Percentiles rank a stretch among this genome's conserved stretches.
Evolutionary conservation across 1,284 basidiomycete genomes (phyloP).

Genomic region (Malassezia japonica): DNA sequence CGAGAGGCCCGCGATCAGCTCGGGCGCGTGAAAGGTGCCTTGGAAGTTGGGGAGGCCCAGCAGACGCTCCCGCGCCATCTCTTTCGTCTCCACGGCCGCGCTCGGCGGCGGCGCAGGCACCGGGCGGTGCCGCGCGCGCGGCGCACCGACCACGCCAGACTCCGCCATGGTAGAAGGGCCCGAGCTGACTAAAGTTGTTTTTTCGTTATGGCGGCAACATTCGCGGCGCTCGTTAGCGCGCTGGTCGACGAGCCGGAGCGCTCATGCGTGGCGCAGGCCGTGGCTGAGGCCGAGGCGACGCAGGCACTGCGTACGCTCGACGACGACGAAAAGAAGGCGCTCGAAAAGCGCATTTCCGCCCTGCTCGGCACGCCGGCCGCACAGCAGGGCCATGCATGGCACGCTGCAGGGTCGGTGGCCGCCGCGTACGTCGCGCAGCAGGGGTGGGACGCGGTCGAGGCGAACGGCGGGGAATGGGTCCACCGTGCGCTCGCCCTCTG

Average conservation of each 20-base stretch:
- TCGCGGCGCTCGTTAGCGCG: background rate
- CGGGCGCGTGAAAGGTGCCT: constrained; percentile 80
- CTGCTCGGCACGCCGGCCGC: background rate
- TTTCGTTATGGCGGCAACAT: too few species aligned
- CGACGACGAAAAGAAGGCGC: background rate
- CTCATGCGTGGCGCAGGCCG: too few species aligned
- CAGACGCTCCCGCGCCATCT: too few species aligned
- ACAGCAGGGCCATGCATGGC: background rate
- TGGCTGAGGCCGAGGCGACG: too few species aligned
- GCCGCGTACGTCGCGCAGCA: background rate
- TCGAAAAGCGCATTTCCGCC: constrained; percentile 4
- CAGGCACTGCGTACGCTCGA: background rate
- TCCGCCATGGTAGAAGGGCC: constrained; percentile 13
- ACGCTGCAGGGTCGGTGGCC: background rate
- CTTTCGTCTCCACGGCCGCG: constrained; percentile 53
- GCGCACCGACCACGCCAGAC: background rate
- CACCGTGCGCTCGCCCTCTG: constrained; percentile 5
- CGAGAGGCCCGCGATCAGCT: constrained; percentile 73
- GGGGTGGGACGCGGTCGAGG: constrained; percentile 9
- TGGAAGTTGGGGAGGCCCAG: constrained; percentile 59
- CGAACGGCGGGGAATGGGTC: constrained; percentile 22
- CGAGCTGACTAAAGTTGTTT: constrained; percentile 17
- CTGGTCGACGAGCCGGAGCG: too few species aligned
- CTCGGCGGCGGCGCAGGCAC: constrained; percentile 1
- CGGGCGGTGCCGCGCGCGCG: constrained; percentile 15